A percentile compares a stretch with the other conserved stretches of the same genome.
phyloP scores from a whole-genome alignment of 2,329 filamentous ascomycete genomes.

The Neocucurbitaria cava region DNA sequence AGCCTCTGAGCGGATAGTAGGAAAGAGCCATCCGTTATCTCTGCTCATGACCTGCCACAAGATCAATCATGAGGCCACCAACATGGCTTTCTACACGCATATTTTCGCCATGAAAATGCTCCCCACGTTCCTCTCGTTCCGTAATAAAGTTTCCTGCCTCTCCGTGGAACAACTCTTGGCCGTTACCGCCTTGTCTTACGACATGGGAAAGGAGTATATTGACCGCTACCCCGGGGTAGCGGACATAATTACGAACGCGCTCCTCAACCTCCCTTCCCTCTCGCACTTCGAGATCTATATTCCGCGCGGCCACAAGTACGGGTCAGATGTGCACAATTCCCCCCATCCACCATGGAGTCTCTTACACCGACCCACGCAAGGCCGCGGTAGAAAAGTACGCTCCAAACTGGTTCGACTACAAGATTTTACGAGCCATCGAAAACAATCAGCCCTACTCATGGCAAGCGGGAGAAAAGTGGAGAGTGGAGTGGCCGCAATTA shows the following conservation, averaged over 20 bases:
- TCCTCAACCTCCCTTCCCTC: conserved; percentile 8
- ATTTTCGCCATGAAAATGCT: conserved; percentile 5
- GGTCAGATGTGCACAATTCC: background rate
- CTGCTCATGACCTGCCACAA: conserved; percentile 15
- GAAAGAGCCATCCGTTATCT: conserved; percentile 10
- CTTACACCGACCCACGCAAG: background rate
- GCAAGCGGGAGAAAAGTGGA: conserved; percentile 6
- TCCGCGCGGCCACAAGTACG: background rate
- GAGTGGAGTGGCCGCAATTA: conserved; percentile 1
- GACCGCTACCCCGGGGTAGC: background rate
- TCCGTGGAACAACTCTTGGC: background rate
- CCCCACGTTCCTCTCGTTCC: background rate
- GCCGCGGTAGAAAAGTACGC: background rate
- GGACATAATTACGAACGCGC: conserved; percentile 4
- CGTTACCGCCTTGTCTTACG: conserved; percentile 5
- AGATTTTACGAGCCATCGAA: background rate
- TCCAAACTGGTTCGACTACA: conserved; percentile 1
- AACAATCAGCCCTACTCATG: background rate
- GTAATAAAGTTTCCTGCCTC: background rate
- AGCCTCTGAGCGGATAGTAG: background rate
- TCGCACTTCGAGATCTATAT: conserved; percentile 1
- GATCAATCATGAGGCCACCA: conserved; percentile 9
- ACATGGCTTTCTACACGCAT: conserved; percentile 9
- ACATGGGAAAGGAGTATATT: background rate
- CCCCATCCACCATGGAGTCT: background rate